Base-by-base conservation (phyloP, 2,329 filamentous ascomycete species). In the Scedosporium boydii region DNA sequence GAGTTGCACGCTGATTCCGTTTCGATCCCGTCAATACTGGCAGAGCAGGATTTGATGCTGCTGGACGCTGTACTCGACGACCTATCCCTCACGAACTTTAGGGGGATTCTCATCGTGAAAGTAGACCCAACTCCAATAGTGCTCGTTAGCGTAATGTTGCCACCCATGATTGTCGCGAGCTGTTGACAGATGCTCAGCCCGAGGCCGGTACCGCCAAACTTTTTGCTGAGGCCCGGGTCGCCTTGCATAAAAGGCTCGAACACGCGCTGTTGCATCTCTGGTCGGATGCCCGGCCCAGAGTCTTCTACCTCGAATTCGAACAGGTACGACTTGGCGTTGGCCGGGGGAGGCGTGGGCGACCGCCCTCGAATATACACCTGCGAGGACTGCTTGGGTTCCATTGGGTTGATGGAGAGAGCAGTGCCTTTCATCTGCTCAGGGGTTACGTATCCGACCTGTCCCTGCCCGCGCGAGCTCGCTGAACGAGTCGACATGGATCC, bases 201-300 rank as follows among this genome's bases (percentile, higher is more conserved):
- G 1, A 96, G 78, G 3, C 93, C 93, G 1, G 93, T 96, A 16
- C 93, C 93, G 18, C 91, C 91, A 70, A 88, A 96, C 70, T 95
- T 95, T 73, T 91, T 96, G 77, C 89, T 96, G 16, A 97, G 76
- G 0, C 91, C 90, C 1, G 95, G 77, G 70, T 96, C 92, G n/a
- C 90, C 93, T 73, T 97, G 93, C 0, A 96, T 90, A 70, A 97
- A 97, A 0, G 93, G 93, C 72, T 96, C 93, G 71, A 97, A 97
- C 9, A 97, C 91, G 67, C 87, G 87, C 63, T 90, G 80, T 68
- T 92, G 91, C 73, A 96, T 84, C 66, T 88, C 78, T 6, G 87
- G 83, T 0, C 91, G 85, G 62, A 96, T 96, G 29, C 93, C 93
- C 0, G 91, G 92, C 0, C 93, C 93, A 0, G 87, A 93, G 67